Base-by-base conservation (phyloP, 2,329 filamentous ascomycete genomes). In the Neofusicoccum kwambonambiense region DNA sequence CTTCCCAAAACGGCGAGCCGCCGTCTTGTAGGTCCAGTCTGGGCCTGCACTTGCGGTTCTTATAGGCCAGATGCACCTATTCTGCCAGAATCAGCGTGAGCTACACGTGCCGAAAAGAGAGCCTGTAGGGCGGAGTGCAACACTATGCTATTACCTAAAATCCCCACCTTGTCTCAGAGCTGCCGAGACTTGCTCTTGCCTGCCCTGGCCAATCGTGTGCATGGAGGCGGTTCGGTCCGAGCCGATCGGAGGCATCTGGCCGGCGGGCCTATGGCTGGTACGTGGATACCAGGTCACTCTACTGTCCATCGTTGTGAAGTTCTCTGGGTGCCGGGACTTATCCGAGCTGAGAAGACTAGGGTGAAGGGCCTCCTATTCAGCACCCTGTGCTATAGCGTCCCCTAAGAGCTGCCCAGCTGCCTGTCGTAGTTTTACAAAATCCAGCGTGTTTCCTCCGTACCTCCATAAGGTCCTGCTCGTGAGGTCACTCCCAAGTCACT, bases 141-240 rank as follows among this genome's bases (percentile, higher is more conserved):
- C 39, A 41, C 39, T 35, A 44, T 45, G 13, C 22, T 44, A 17
- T 58, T 58, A 58, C 54, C 39, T 58, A 45, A 58, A 11, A 13
- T 4, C 19, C 39, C 19, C 22, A 2, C 22, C 11, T 31, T 31
- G 27, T 7, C 27, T 31, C 27, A 31, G 27, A 31, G 27, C 4
- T 31, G 27, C 27, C 27, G 27, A 31, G 4, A 31, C n/a, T 19
- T 13, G 22, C 31, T 3, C 13, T 12, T 35, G 11, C 12, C 22
- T 34, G 54, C 5, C 27, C 56, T 34, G 42, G 56, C 56, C 56
- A 60, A 60, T 60, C n/a, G 42, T 60, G 39, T 3, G 31, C n/a
- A 22, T 45, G 56, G 56, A 60, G 27, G n/a, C 56, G 56, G 56
- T 60, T 60, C 42, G 56, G 56, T 60, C 56, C 56, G 56, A 22